A percentile compares a stretch with the other conserved stretches of the same genome.
phyloP scores from a whole-genome alignment of 2,329 filamentous ascomycete species.

The Aspergillus udagawae region DNA sequence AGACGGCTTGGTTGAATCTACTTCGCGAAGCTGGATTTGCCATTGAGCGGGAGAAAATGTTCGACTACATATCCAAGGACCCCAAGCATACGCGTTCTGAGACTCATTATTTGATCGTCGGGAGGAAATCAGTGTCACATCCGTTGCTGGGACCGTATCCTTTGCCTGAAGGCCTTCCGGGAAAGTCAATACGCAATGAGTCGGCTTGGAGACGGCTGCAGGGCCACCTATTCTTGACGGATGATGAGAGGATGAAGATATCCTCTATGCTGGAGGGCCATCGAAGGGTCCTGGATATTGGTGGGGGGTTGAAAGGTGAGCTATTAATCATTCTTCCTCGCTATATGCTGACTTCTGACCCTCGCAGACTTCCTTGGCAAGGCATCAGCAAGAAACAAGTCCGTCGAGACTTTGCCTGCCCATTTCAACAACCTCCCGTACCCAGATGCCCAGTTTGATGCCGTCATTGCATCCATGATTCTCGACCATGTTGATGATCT shows the following conservation, averaged over 20 bases:
- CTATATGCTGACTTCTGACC: neutral
- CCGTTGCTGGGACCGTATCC: constrained; percentile 1
- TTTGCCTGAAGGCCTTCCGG: neutral
- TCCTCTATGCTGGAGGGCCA: neutral
- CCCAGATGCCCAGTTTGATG: neutral
- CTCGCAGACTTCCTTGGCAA: neutral
- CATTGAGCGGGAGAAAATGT: neutral
- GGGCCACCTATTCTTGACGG: neutral
- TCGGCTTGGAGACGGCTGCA: neutral
- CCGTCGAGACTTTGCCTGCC: neutral
- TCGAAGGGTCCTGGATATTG: neutral
- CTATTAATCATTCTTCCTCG: neutral
- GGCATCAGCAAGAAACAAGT: neutral
- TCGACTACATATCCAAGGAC: neutral
- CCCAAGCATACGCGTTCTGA: neutral
- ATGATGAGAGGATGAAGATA: neutral
- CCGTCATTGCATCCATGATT: neutral
- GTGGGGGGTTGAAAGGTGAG: neutral
- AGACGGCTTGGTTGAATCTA: neutral
- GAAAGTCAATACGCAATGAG: neutral
- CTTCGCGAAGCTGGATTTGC: neutral
- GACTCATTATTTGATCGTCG: constrained; percentile 1
- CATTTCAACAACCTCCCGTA: neutral
- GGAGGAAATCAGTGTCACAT: neutral
- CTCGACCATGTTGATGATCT: neutral